These are phyloP conservation scores for Yamadazyma sp. DNA, from an alignment of 805 yeast genomes.

Conservation along the genomic window DNA sequence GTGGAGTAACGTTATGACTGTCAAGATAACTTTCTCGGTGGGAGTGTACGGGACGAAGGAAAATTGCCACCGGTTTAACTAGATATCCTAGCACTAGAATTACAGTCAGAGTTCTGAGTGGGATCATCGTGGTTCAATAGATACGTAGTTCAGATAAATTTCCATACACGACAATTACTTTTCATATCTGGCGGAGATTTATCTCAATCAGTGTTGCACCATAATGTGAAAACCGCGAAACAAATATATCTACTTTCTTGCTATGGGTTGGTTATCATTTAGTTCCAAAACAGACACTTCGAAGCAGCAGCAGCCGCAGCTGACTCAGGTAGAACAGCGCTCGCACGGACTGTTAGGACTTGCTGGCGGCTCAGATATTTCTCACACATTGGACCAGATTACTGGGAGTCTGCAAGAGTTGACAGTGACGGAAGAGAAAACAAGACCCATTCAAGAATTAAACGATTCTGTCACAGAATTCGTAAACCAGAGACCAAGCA, in stretches of 20 bases:
- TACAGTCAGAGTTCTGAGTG: no score
- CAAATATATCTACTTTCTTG: slow-evolving; percentile 1
- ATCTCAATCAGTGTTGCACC: neutral
- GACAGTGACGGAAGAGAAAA: slow-evolving; percentile 8
- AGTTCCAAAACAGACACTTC: slow-evolving; percentile 2
- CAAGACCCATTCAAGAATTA: slow-evolving; percentile 11
- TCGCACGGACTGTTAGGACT: slow-evolving; percentile 26
- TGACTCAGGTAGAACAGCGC: slow-evolving; percentile 19
- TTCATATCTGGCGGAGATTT: no score
- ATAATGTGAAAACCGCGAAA: slow-evolving; percentile 1
- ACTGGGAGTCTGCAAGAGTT: slow-evolving; percentile 15
- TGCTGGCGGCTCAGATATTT: slow-evolving; percentile 16
- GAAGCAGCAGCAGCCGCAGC: neutral
- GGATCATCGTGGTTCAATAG: no score
- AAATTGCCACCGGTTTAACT: no score
- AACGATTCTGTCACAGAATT: slow-evolving; percentile 29
- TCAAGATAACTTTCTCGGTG: no score
- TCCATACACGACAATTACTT: no score
- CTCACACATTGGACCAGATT: slow-evolving; percentile 30
- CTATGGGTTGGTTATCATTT: slow-evolving; percentile 17
- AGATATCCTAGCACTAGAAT: no score
- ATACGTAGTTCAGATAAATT: no score
- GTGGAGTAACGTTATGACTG: no score
- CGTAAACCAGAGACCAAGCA: slow-evolving; percentile 30
- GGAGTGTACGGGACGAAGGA: no score